Evolutionary conservation across 441 rosid species (phyloP), one percentile per base, ranked within the genome.

Genomic region (Erodium trifolium): DNA sequence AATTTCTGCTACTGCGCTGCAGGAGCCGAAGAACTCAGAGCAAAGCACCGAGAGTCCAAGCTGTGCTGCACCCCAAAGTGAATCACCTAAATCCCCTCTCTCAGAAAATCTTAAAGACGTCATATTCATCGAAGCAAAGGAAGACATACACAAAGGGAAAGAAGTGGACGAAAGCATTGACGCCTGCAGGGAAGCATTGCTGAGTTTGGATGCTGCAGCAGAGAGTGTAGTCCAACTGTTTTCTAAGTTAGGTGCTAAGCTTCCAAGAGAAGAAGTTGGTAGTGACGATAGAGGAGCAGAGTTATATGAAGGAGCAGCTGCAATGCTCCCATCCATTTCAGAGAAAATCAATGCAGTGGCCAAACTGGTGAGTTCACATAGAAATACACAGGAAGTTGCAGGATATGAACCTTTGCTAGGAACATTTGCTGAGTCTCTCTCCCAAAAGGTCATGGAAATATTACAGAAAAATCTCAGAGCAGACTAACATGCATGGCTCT

Each of bases 181-280:
- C 0, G 72, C 72, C 64, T 91, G 93, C 76, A 82, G 74, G 70
- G 80, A 83, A 75, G 88, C 92, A 66, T 70, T 87, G 31, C 73
- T 72, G 18, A 64, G 68, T 19, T 70, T 90, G 70, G 74, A 87
- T 5, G 37, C 70, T 6, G 87, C 92, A 63, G 82, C 86, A 4
- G 71, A 77, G 29, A 72, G 70, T 64, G 82, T 73, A 19, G 70
- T 76, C 45, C 78, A 73, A 68, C 64, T 82, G 64, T 76, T 88
- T 72, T 67, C 85, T 12, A 76, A 85, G 69, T 63, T 86, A 70
- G 77, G 70, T 39, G 60, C 41, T 37, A 37, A 1, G 41, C 0
- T 37, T 37, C 41, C 72, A 14, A 57, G 72, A 43, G 84, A 80
- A 70, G 83, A 79, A 78, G 16, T 68, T 73, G 75, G 81, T 55